phyloP scores from a whole-genome alignment of 176 grass and related monocot species.

The Phragmites australis region DNA sequence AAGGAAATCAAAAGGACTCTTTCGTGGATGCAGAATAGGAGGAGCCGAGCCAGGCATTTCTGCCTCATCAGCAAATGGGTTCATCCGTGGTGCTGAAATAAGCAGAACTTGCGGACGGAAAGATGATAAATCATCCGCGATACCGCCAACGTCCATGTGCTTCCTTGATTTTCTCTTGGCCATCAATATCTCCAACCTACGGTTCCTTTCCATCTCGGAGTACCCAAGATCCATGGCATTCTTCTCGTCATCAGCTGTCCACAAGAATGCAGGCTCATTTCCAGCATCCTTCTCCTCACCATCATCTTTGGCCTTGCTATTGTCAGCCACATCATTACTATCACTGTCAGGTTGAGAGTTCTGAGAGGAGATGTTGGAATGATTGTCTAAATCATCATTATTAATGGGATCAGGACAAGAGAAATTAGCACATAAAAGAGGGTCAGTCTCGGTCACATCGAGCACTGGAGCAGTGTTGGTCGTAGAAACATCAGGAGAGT shows the following conservation, averaged over 20 bases:
- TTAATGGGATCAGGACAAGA: not conserved
- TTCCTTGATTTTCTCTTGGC: slow-evolving; percentile 73
- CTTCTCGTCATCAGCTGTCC: slow-evolving; percentile 71
- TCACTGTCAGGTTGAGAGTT: slow-evolving; percentile 32
- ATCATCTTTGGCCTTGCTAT: slow-evolving; percentile 46
- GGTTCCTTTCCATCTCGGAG: slow-evolving; percentile 73
- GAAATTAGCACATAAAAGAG: slow-evolving; percentile 44
- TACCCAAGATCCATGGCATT: slow-evolving; percentile 87
- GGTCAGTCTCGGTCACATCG: slow-evolving; percentile 46
- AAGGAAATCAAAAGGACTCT: slow-evolving; percentile 58
- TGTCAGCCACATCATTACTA: slow-evolving; percentile 38
- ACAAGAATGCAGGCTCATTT: slow-evolving; percentile 43
- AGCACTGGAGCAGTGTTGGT: slow-evolving; percentile 35
- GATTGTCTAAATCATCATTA: slow-evolving; percentile 29
- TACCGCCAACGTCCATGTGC: slow-evolving; percentile 29
- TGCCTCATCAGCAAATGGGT: slow-evolving; percentile 52
- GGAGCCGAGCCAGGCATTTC: slow-evolving; percentile 78
- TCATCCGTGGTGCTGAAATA: slow-evolving; percentile 47
- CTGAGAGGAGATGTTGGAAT: slow-evolving; percentile 24
- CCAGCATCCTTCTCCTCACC: slow-evolving; percentile 42
- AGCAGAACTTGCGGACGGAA: slow-evolving; percentile 49
- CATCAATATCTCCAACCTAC: slow-evolving; percentile 71
- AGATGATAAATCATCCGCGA: slow-evolving; percentile 34
- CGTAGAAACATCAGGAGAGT: slow-evolving; percentile 44
- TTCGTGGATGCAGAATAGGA: slow-evolving; percentile 51